Conservation (phyloP, 1,139 yeast genomes). For the Candida pseudocylindracea region DNA sequence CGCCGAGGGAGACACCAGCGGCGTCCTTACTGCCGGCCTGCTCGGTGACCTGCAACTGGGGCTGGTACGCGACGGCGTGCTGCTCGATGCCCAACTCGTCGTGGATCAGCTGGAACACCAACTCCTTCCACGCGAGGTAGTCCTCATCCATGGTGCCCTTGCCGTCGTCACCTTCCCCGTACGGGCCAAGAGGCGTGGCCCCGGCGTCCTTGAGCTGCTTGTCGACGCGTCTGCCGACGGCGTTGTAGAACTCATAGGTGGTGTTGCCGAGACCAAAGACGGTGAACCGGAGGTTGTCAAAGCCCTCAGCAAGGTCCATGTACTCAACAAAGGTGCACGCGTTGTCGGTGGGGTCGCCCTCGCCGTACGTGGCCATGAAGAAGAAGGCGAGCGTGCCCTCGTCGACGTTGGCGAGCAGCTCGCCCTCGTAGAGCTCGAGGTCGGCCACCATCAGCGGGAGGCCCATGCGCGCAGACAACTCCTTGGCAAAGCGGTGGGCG, state of each 20-base stretch:
- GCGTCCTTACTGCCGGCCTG: conserved; percentile 10
- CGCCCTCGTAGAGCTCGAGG: conserved; percentile 72
- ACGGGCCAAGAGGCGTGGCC: conserved; percentile 46
- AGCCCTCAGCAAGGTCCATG: conserved; percentile 32
- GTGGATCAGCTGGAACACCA: conserved; percentile 43
- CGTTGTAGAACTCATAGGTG: conserved; percentile 80
- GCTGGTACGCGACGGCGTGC: conserved; percentile 57
- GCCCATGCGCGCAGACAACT: conserved; percentile 63
- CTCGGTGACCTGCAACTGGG: conserved; percentile 32
- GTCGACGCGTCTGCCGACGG: conserved; percentile 44
- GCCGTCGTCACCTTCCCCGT: conserved; percentile 92
- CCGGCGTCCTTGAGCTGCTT: conserved; percentile 34
- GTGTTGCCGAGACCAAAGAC: conserved; percentile 86
- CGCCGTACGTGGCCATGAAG: conserved; percentile 87
- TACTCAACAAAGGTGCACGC: conserved; percentile 54
- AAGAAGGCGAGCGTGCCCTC: conserved; percentile 38
- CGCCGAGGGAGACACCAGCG: conserved; percentile 50
- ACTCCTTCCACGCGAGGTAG: conserved; percentile 81
- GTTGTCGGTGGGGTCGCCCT: conserved; percentile 95
- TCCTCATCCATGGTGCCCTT: conserved; percentile 91
- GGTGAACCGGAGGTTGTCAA: conserved; percentile 43
- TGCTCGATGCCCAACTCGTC: conserved; percentile 47
- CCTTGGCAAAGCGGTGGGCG: conserved; percentile 77
- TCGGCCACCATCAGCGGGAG: conserved; percentile 75
- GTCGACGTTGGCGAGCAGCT: conserved; percentile 34